phyloP scores from a whole-genome alignment of 2,329 filamentous ascomycete genomes.

The Blastomyces gilchristii region DNA sequence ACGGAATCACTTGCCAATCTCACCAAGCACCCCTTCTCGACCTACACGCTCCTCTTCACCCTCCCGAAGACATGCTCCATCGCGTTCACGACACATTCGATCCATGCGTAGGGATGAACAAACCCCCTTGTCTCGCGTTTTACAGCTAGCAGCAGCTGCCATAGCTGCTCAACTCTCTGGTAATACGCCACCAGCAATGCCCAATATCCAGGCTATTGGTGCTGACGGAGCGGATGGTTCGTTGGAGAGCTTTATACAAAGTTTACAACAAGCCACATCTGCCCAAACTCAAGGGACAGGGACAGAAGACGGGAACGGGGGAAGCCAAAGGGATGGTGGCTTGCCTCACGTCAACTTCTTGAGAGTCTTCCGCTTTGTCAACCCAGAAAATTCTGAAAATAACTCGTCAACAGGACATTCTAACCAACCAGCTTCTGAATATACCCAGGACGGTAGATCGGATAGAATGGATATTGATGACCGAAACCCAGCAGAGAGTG shows the following conservation, averaged over 20 bases:
- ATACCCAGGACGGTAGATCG: conserved; percentile 18
- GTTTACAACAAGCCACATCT: conserved; percentile 52
- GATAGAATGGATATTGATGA: conserved; percentile 35
- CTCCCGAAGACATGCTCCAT: conserved; percentile 31
- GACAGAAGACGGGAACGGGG: conserved; percentile 18
- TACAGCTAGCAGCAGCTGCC: conserved; percentile 53
- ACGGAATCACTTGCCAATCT: conserved; percentile 20
- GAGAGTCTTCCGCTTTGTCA: conserved; percentile 57
- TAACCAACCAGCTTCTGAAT: conserved; percentile 19
- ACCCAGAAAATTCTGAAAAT: conserved; percentile 33
- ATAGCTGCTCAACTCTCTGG: conserved; percentile 56
- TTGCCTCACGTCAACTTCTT: conserved; percentile 55
- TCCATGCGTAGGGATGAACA: conserved; percentile 49
- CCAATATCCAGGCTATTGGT: conserved; percentile 46
- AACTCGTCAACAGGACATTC: conserved; percentile 16
- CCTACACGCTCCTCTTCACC: conserved; percentile 25
- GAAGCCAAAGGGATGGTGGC: conserved; percentile 29
- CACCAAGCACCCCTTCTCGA: conserved; percentile 20
- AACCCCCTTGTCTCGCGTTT: conserved; percentile 50
- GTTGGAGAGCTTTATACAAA: conserved; percentile 53
- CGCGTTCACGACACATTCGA: conserved; percentile 46
- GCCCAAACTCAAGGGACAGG: conserved; percentile 38
- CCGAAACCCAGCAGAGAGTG: conserved; percentile 28
- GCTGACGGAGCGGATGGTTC: conserved; percentile 51
- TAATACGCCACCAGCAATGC: conserved; percentile 45